Evolutionary conservation across 2,329 filamentous ascomycete genomes (phyloP).

Genomic region (Rhynchosporium graminicola): DNA sequence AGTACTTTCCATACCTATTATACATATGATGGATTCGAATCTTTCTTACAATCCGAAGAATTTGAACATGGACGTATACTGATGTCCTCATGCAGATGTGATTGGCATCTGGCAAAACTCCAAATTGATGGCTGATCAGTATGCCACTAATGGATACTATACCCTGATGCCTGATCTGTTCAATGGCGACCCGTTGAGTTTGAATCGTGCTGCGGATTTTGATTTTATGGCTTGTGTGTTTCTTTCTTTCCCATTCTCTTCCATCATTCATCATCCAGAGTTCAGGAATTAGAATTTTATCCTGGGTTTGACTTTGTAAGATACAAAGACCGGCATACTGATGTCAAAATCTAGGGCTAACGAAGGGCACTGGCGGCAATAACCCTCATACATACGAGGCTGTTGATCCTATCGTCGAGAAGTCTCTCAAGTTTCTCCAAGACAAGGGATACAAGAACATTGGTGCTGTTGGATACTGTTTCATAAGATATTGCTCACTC

Average conservation of each 20-base stretch:
- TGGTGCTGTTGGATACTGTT: constrained; percentile 72
- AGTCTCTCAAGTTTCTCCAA: constrained; percentile 58
- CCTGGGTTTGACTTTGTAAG: neutral
- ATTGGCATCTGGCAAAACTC: constrained; percentile 52
- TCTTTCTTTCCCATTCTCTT: no score
- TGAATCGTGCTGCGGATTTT: constrained; percentile 51
- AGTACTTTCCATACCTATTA: no score
- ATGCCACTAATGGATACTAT: constrained; percentile 61
- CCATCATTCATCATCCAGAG: neutral
- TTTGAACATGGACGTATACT: no score
- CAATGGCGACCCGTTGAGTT: constrained; percentile 60
- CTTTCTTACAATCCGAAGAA: no score
- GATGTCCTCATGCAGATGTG: constrained; percentile 28
- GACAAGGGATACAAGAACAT: constrained; percentile 59
- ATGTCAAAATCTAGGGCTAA: constrained; percentile 20
- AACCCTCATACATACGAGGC: constrained; percentile 38
- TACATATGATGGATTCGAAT: no score
- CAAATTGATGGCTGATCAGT: constrained; percentile 72
- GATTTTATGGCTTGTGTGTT: constrained; percentile 47
- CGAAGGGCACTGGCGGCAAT: constrained; percentile 36
- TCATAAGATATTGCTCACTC: constrained; percentile 41
- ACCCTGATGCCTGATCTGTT: constrained; percentile 69
- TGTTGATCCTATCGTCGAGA: constrained; percentile 46
- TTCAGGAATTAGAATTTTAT: neutral
- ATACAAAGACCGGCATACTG: neutral